Conservation (phyloP, 202 grass and related monocot species). For the Schoenoplectus tabernaemontani region DNA sequence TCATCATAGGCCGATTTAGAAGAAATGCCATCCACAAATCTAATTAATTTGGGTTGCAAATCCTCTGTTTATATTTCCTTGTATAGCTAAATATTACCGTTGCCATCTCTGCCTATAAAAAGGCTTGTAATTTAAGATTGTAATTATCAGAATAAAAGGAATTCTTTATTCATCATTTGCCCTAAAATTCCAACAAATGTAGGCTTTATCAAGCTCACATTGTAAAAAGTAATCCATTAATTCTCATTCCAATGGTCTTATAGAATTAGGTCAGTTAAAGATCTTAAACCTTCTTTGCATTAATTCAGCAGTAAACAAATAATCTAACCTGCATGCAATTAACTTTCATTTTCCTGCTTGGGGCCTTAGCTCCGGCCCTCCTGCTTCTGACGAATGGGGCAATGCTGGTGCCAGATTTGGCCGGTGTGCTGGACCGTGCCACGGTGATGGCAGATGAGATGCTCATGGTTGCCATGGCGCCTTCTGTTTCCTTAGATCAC, state of each 20-base stretch:
- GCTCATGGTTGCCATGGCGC: constrained; percentile 18
- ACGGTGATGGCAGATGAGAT: constrained; percentile 16
- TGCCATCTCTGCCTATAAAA: too few species aligned
- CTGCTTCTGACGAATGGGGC: background rate
- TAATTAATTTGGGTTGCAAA: too few species aligned
- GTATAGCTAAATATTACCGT: too few species aligned
- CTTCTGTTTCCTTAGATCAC: constrained; percentile 20
- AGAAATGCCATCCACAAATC: too few species aligned
- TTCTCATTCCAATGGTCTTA: background rate
- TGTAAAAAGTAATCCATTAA: background rate
- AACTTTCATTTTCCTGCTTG: constrained; percentile 37
- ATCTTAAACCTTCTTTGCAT: background rate
- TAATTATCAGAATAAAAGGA: too few species aligned
- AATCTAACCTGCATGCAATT: constrained; percentile 40
- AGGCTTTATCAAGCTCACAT: background rate
- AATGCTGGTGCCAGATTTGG: constrained; percentile 10
- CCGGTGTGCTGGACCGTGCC: background rate
- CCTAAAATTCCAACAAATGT: too few species aligned
- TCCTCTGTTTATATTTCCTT: too few species aligned
- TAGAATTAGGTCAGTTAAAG: background rate
- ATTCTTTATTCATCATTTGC: too few species aligned
- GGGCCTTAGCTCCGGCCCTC: background rate
- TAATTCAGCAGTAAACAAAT: background rate
- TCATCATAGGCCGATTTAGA: too few species aligned
- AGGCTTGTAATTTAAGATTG: too few species aligned